Percentiles rank a stretch among this genome's conserved stretches.
phyloP scores from a whole-genome alignment of 306 rosid genomes.

The Vigna nakashimae region DNA sequence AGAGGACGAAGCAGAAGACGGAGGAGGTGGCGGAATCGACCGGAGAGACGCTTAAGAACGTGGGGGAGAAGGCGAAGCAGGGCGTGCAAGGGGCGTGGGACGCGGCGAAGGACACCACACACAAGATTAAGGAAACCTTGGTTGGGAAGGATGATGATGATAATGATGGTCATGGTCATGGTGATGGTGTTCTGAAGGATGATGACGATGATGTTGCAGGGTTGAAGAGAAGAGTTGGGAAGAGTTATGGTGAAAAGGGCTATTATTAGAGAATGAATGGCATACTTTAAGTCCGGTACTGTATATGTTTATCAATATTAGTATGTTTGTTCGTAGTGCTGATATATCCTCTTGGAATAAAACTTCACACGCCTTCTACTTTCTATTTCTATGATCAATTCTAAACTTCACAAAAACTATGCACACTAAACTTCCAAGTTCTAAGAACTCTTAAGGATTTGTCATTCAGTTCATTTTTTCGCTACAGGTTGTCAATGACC shows the following conservation, averaged over 20 bases:
- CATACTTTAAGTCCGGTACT: not conserved
- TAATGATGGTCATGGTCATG: slow-evolving; percentile 21
- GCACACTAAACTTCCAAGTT: too few relatives aligned
- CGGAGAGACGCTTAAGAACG: slow-evolving; percentile 40
- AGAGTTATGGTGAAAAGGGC: slow-evolving; percentile 30
- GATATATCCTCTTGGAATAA: not conserved
- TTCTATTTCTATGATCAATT: too few relatives aligned
- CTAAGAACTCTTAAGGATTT: too few relatives aligned
- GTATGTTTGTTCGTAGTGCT: not conserved
- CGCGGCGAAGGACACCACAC: slow-evolving; percentile 51
- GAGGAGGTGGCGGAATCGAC: slow-evolving; percentile 42
- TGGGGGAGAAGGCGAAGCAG: slow-evolving; percentile 56
- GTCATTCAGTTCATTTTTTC: too few relatives aligned
- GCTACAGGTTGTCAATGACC: too few relatives aligned
- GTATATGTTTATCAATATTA: too few relatives aligned
- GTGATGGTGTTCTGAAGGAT: slow-evolving; percentile 27
- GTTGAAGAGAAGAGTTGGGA: slow-evolving; percentile 38
- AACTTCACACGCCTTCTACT: too few relatives aligned
- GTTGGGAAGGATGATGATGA: slow-evolving; percentile 57
- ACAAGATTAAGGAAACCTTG: slow-evolving; percentile 68
- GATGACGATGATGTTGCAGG: slow-evolving; percentile 50
- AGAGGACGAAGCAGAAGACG: slow-evolving; percentile 48
- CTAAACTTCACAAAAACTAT: too few relatives aligned
- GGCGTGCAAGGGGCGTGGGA: slow-evolving; percentile 49
- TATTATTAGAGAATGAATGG: not conserved